Percentiles rank a stretch among this genome's conserved stretches.
Evolutionary conservation across 139 green algal species (phyloP).

Genomic region (Pleodorina starrii): DNA sequence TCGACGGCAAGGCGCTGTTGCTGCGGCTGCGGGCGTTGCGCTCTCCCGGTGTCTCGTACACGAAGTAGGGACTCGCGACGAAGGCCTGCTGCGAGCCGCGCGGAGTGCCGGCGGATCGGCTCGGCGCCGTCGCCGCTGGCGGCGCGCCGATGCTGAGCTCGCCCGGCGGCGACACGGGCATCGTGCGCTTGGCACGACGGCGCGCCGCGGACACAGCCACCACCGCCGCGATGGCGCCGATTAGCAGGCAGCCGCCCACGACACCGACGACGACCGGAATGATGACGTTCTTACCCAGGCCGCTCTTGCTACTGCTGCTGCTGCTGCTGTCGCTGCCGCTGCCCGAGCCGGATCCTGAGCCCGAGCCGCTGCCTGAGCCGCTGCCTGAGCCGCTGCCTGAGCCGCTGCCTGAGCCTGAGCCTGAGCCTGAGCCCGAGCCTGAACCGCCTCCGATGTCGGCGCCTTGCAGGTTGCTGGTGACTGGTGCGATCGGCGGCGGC

Average conservation of each 20-base stretch:
- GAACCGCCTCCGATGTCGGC: no score
- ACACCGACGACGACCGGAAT: neutral
- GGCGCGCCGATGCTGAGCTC: no score
- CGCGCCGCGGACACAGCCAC: neutral
- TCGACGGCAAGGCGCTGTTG: no score
- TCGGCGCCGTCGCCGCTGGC: neutral
- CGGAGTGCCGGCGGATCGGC: neutral
- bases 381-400: no score
- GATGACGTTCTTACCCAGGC: neutral
- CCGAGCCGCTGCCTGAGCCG: no score
- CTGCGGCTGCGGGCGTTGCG: neutral
- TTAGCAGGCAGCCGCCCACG: neutral
- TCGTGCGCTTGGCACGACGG: neutral
- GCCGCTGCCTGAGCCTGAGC: neutral
- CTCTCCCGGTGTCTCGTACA: constrained; percentile 8
- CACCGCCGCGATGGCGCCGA: neutral
- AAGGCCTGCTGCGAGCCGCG: constrained; percentile 23
- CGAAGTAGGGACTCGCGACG: neutral
- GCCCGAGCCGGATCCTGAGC: neutral
- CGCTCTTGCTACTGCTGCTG: neutral
- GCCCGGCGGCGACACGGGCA: neutral
- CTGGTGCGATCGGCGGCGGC: neutral
- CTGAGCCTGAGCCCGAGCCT: neutral
- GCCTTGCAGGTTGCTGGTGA: neutral
- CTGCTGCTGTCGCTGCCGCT: neutral